phyloP scores from a whole-genome alignment of 305 asterid genomes.

The Fraxinus velutina region DNA sequence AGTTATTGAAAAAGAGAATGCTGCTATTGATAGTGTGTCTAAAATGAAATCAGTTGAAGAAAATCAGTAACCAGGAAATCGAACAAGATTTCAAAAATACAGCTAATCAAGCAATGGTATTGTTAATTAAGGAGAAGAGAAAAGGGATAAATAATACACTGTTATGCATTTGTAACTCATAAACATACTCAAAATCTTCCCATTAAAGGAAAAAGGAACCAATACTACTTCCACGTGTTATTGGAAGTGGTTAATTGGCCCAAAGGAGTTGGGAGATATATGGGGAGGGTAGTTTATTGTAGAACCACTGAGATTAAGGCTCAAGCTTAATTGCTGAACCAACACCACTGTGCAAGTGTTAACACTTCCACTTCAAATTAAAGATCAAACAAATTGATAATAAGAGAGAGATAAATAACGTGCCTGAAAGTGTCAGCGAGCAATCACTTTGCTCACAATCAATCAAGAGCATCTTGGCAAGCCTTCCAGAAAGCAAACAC shows the following conservation, averaged over 20 bases:
- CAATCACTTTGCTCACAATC: conserved; percentile 93
- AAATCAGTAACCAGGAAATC: conserved; percentile 10
- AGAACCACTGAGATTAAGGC: neutral
- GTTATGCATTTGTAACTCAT: neutral
- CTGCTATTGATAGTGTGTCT: neutral
- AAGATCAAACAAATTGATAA: neutral
- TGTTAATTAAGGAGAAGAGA: neutral
- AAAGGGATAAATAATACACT: neutral
- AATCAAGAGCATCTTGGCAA: conserved; percentile 83
- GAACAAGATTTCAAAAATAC: neutral
- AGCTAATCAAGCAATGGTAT: neutral
- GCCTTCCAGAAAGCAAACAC: conserved; percentile 95
- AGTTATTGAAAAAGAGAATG: neutral
- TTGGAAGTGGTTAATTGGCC: neutral
- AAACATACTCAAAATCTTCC: neutral
- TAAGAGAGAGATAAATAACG: conserved; percentile 25
- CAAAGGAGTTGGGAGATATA: neutral
- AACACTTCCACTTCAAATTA: neutral
- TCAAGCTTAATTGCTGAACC: conserved; percentile 2
- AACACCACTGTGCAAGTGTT: neutral
- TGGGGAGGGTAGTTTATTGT: neutral
- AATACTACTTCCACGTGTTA: neutral
- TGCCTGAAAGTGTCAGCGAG: conserved; percentile 86
- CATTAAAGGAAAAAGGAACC: neutral
- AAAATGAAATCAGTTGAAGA: neutral